These are phyloP conservation scores for Parathielavia hyrcaniae DNA, from an alignment of 495 filamentous ascomycete species.

Conservation along the genomic window DNA sequence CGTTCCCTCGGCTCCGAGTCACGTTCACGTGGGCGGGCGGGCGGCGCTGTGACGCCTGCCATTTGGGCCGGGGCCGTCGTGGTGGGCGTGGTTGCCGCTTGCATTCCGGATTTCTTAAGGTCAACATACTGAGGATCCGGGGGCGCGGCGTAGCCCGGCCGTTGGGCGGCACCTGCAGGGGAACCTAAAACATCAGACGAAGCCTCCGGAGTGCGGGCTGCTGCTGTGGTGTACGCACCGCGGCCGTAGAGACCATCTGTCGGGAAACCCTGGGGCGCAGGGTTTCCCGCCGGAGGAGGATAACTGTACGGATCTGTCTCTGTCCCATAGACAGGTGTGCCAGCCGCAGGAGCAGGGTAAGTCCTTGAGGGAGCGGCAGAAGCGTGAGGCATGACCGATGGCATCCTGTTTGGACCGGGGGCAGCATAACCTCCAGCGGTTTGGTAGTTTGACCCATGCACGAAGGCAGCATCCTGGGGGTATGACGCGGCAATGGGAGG, in stretches of 20 bases:
- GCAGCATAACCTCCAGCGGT: slow-evolving; percentile 20
- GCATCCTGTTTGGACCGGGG: slow-evolving; percentile 22
- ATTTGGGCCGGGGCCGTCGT: slow-evolving; percentile 29
- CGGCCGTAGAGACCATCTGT: slow-evolving; percentile 47
- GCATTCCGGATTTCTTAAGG: slow-evolving; percentile 18
- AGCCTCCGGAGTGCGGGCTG: slow-evolving; percentile 27
- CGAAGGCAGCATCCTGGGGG: slow-evolving; percentile 22
- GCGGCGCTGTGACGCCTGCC: slow-evolving; percentile 29
- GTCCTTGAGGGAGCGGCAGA: slow-evolving; percentile 26
- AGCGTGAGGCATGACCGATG: slow-evolving; percentile 16
- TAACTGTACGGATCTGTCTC: slow-evolving; percentile 31
- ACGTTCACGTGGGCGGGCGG: slow-evolving; percentile 37
- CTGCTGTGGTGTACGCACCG: slow-evolving; percentile 37
- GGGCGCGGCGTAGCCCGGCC: slow-evolving; percentile 33
- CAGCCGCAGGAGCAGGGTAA: slow-evolving; percentile 16
- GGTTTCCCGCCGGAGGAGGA: slow-evolving; percentile 28
- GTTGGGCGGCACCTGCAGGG: slow-evolving; percentile 42
- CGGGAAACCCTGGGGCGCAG: slow-evolving; percentile 35
- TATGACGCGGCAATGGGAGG: slow-evolving; percentile 22
- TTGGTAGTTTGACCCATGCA: slow-evolving; percentile 27
- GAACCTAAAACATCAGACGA: slow-evolving; percentile 50
- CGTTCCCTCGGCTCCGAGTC: slow-evolving; percentile 38
- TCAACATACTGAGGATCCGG: slow-evolving; percentile 31
- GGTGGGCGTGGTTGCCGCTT: slow-evolving; percentile 20
- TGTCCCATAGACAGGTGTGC: slow-evolving; percentile 25